A percentile compares a stretch with the other conserved stretches of the same genome.
Evolutionary conservation across 1,284 basidiomycete genomes (phyloP).

Genomic region (Cerioporus squamosus): DNA sequence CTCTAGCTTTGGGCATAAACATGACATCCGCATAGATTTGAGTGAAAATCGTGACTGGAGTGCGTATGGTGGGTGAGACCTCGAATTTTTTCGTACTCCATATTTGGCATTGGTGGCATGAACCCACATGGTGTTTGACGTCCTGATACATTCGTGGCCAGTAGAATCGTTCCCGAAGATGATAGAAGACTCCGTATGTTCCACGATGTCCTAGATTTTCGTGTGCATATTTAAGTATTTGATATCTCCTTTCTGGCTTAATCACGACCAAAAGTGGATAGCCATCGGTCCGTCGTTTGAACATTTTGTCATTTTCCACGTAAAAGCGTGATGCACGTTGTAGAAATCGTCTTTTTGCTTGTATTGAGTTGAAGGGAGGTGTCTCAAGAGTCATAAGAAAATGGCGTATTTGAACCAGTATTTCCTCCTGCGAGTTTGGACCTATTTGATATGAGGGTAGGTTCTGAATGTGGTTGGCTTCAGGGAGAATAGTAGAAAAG

Average conservation of each 20-base stretch:
- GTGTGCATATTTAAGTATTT: constrained; percentile 17
- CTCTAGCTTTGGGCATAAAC: constrained; percentile 6
- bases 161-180: background rate
- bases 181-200: constrained; percentile 17
- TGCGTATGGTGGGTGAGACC: constrained; percentile 3
- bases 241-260: background rate
- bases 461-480: background rate
- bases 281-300: background rate
- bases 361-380: too few relatives aligned
- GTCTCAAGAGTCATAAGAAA: too few relatives aligned
- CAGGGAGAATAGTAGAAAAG: background rate
- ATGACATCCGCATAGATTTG: constrained; percentile 21
- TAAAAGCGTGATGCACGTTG: too few relatives aligned
- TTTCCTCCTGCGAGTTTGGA: too few relatives aligned
- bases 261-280: constrained; percentile 19
- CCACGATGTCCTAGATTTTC: constrained; percentile 29
- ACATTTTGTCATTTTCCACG: too few relatives aligned
- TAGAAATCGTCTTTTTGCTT: too few relatives aligned
- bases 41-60: background rate
- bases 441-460: background rate
- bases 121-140: background rate
- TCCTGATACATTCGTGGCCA: background rate
- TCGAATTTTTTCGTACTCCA: background rate
- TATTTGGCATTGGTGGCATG: constrained; percentile 15
- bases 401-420: too few relatives aligned